phyloP scores from a whole-genome alignment of 441 rosid species.

The Mallotus repandus region DNA sequence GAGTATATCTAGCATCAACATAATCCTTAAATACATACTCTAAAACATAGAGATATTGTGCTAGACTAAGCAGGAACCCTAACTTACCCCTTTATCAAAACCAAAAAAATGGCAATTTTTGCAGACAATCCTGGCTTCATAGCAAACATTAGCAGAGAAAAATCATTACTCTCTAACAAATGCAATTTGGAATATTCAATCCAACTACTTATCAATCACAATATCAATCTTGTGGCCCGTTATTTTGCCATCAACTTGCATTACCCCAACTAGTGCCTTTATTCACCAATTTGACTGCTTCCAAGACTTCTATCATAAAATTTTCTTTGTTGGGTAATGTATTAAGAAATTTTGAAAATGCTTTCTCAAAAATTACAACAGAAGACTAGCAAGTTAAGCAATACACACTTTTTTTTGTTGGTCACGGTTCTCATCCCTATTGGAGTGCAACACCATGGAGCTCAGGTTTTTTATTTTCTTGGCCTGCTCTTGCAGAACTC shows the following conservation, averaged over 20 bases:
- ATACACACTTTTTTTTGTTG: slow-evolving; percentile 63
- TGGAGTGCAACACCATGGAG: slow-evolving; percentile 83
- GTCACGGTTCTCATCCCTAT: slow-evolving; percentile 67
- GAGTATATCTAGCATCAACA: neutral
- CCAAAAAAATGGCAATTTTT: neutral
- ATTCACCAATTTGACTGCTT: neutral
- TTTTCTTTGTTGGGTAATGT: neutral
- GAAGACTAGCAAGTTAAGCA: neutral
- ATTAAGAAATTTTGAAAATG: neutral
- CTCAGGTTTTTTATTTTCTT: slow-evolving; percentile 86
- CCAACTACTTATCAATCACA: neutral
- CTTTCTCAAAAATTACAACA: neutral
- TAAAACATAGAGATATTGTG: neutral
- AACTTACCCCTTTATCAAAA: neutral
- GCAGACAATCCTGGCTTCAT: neutral
- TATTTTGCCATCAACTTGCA: neutral
- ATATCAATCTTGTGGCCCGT: neutral
- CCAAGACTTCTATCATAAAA: neutral
- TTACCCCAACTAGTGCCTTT: neutral
- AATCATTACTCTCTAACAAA: neutral
- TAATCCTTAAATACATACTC: too few relatives aligned
- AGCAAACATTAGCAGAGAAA: neutral
- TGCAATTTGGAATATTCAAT: neutral
- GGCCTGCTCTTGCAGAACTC: slow-evolving; percentile 89
- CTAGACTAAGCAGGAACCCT: neutral